phyloP scores from a whole-genome alignment of 2,329 filamentous ascomycete species.

The Nothophaeocryptopus gaeumannii region DNA sequence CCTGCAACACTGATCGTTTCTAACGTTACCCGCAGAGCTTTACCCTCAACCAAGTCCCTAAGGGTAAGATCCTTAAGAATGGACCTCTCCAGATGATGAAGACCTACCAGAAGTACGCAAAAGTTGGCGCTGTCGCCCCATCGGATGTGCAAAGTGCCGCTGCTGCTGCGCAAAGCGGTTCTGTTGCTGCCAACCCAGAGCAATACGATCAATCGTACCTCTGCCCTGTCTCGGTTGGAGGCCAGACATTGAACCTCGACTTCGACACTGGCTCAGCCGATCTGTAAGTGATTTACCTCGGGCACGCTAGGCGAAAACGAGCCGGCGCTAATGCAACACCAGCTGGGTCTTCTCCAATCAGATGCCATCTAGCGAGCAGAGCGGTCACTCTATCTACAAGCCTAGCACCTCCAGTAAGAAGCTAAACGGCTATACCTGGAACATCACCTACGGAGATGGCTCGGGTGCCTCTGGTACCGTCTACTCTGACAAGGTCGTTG shows the following conservation, averaged over 20 bases:
- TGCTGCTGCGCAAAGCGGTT: constrained; percentile 37
- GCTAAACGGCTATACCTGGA: constrained; percentile 19
- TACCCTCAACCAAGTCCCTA: constrained; percentile 31
- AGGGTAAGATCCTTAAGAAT: constrained; percentile 34
- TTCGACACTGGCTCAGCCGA: constrained; percentile 69
- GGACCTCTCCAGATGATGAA: constrained; percentile 40
- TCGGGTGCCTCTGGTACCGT: constrained; percentile 62
- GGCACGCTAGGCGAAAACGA: not conserved
- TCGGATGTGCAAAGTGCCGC: constrained; percentile 32
- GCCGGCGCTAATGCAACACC: constrained; percentile 4
- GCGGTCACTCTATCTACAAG: constrained; percentile 59
- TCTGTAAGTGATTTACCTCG: constrained; percentile 50
- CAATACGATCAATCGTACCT: constrained; percentile 42
- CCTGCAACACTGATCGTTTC: no score
- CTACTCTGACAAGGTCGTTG: constrained; percentile 62
- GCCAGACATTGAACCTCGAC: constrained; percentile 62
- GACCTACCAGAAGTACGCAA: constrained; percentile 41
- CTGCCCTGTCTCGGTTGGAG: constrained; percentile 60
- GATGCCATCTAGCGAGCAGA: constrained; percentile 49
- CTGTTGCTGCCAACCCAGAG: constrained; percentile 40
- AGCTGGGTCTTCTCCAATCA: constrained; percentile 67
- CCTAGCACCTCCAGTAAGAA: constrained; percentile 43
- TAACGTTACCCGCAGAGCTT: constrained; percentile 12
- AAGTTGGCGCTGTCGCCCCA: constrained; percentile 30
- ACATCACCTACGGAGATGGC: constrained; percentile 64